Base-by-base conservation (phyloP, 305 asterid species). In the Galium porrigens region DNA sequence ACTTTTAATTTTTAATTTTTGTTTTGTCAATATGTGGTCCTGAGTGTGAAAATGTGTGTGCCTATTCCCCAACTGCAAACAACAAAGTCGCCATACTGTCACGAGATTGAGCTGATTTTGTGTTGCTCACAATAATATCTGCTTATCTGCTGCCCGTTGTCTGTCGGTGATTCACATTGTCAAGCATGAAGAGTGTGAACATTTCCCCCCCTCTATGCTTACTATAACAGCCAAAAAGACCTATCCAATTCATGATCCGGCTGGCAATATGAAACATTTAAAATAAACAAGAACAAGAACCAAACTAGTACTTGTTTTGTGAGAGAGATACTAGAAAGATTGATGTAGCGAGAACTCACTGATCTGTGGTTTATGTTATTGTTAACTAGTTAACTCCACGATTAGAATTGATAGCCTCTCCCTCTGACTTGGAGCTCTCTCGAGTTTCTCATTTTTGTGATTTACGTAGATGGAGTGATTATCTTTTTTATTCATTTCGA, bases 31-130 rank as follows among this genome's bases (percentile, higher is more conserved):
- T 46, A 4, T 34, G 44, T 67, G 55, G 30, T 68, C 48, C 39
- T 33, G 1, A 48, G 3, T 14, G 2, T 4, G 8, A 11, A 9
- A 51, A 36, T 51, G 46, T 54, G 64, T 52, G 42, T 25, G 42
- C 22, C 53, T 48, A 48, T 48, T n/a, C 22, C 53, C 54, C 46
- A 52, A 52, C 36, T 51, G 33, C 59, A 14, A 32, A 41, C 32
- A 10, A 1, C 10, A 33, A 37, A 22, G 36, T 33, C 2, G 32
- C 46, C 57, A 37, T 65, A 39, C 32, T 12, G 61, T 67, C 76
- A 67, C 72, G 61, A 52, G 68, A 62, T 42, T 46, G 46, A 27
- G 49, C 41, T 72, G 72, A 67, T 20, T 34, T 46, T 20, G 42
- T 39, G 60, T 42, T 72, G 9, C 22, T 22, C 22, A 22, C 22